Conservation (phyloP, 371 early-diverging fungal species). For the Coemansia sp. region DNA sequence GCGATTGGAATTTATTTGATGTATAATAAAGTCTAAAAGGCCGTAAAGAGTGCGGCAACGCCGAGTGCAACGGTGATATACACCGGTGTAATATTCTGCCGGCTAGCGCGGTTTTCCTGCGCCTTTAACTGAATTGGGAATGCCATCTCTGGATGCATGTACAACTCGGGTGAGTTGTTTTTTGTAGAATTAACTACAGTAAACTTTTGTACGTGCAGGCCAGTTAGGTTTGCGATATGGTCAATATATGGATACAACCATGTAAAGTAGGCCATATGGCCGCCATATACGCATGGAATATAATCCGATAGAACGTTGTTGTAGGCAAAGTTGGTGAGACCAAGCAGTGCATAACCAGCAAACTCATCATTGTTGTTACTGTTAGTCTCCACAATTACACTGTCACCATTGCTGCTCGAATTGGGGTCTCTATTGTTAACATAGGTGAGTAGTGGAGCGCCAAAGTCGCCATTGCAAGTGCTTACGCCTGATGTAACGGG, state of each 20-base stretch:
- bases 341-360: slow-evolving; percentile 1
- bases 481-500: background rate
- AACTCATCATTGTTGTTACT: background rate
- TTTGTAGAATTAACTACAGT: background rate
- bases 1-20: no score
- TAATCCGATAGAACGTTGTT: background rate
- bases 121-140: slow-evolving; percentile 5
- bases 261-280: background rate
- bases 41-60: no score
- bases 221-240: slow-evolving; percentile 4
- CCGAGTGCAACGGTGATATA: background rate
- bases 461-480: background rate
- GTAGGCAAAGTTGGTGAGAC: slow-evolving; percentile 1
- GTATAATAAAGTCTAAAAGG: no score
- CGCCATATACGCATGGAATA: background rate
- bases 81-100: background rate
- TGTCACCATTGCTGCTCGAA: background rate
- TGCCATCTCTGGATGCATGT: slow-evolving; percentile 2
- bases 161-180: background rate
- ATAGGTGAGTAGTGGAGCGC: background rate
- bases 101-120: background rate
- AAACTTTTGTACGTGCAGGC: slow-evolving; percentile 5
- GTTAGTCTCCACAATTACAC: background rate
- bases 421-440: background rate
- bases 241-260: slow-evolving; percentile 2